Conservation (phyloP, 2,329 filamentous ascomycete genomes). For the Myriosclerotinia duriaeana region DNA sequence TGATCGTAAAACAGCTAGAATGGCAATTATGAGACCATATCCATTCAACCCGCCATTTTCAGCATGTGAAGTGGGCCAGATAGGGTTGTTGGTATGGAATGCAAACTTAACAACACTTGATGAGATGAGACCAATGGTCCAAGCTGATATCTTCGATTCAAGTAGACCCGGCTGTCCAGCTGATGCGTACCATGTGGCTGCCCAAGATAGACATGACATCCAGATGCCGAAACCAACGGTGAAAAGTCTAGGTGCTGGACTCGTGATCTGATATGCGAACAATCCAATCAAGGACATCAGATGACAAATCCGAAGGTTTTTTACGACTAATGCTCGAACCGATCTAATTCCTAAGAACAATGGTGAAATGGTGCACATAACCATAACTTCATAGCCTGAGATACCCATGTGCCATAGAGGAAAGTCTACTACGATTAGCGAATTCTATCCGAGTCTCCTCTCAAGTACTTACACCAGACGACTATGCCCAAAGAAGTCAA, state of each 20-base stretch:
- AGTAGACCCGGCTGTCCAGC: conserved; percentile 71
- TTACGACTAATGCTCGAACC: conserved; percentile 65
- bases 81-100: conserved; percentile 90
- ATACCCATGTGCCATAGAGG: conserved; percentile 99
- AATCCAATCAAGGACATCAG: conserved; percentile 77
- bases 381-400: conserved; percentile 87
- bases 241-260: conserved; percentile 75
- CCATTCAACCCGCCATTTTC: conserved; percentile 92
- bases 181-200: conserved; percentile 77
- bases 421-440: conserved; percentile 61
- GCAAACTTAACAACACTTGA: conserved; percentile 91
- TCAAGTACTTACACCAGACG: conserved; percentile 80
- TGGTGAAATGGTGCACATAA: conserved; percentile 82
- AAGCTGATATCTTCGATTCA: conserved; percentile 79
- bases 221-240: conserved; percentile 77
- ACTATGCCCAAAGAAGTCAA: conserved; percentile 84
- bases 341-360: conserved; percentile 70
- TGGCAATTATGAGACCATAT: conserved; percentile 70
- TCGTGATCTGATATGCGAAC: conserved; percentile 71
- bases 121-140: conserved; percentile 75
- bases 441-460: background rate
- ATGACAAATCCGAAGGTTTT: conserved; percentile 69
- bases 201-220: conserved; percentile 81
- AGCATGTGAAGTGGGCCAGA: conserved; percentile 92
- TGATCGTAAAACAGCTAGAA: conserved; percentile 73